phyloP scores from a whole-genome alignment of 1,139 yeast genomes.

The Yamadazyma dendronema region DNA sequence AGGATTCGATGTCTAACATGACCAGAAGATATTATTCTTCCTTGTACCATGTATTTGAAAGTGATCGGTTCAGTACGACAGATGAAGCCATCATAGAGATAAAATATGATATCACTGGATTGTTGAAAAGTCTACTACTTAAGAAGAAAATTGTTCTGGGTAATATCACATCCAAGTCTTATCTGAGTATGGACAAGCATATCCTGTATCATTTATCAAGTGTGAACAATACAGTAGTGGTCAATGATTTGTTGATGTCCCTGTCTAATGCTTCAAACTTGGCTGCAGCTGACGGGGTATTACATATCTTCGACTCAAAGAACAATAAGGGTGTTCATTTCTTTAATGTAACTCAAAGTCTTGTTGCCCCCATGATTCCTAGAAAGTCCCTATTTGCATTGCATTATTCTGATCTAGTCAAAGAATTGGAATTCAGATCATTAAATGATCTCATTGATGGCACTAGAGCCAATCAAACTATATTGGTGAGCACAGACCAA shows the following conservation, averaged over 20 bases:
- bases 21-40: constrained; percentile 33
- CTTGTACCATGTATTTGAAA: constrained; percentile 21
- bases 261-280: constrained; percentile 30
- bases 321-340: constrained; percentile 24
- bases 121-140: constrained; percentile 29
- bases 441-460: constrained; percentile 59
- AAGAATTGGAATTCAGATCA: constrained; percentile 66
- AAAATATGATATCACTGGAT: constrained; percentile 24
- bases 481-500: constrained; percentile 50
- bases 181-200: constrained; percentile 11
- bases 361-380: constrained; percentile 53
- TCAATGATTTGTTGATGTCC: constrained; percentile 20
- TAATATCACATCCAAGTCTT: constrained; percentile 25
- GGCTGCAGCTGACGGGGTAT: constrained; percentile 56
- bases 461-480: constrained; percentile 47
- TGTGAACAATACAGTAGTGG: constrained; percentile 9
- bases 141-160: constrained; percentile 29
- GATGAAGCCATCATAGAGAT: constrained; percentile 34
- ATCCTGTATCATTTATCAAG: constrained; percentile 3
- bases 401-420: constrained; percentile 63
- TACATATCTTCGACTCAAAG: constrained; percentile 51
- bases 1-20: constrained; percentile 25
- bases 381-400: constrained; percentile 72
- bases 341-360: constrained; percentile 27
- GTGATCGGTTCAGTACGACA: constrained; percentile 23